phyloP scores from a whole-genome alignment of 371 early-diverging fungal species.

The Umbelopsis sp. region DNA sequence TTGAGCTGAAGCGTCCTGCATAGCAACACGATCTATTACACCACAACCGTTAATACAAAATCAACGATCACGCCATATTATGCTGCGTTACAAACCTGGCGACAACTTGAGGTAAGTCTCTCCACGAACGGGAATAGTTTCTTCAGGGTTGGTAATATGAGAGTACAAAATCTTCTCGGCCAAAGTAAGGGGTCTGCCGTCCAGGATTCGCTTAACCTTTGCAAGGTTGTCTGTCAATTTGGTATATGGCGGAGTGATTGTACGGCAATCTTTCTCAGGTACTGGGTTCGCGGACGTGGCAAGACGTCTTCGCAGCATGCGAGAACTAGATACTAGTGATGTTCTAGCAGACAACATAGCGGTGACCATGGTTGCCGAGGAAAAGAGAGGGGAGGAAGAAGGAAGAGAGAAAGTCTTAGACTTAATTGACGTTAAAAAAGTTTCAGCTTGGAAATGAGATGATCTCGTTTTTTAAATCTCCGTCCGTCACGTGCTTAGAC shows the following conservation, averaged over 20 bases:
- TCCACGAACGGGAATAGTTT: conserved; percentile 69
- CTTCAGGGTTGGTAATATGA: conserved; percentile 84
- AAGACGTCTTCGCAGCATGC: conserved; percentile 24
- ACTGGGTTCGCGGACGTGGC: conserved; percentile 45
- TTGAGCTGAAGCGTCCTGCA: conserved; percentile 85
- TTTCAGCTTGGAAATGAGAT: conserved; percentile 13
- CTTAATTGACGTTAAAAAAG: not conserved
- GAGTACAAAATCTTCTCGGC: conserved; percentile 95
- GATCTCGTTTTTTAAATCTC: conserved; percentile 9
- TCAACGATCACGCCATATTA: not conserved
- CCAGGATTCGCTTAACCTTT: conserved; percentile 57
- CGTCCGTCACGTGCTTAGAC: not conserved
- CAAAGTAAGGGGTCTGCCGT: conserved; percentile 76
- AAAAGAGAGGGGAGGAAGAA: conserved; percentile 12
- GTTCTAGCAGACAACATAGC: conserved; percentile 11
- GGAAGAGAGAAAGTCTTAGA: not conserved
- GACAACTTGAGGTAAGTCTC: conserved; percentile 72
- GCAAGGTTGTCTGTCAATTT: conserved; percentile 58
- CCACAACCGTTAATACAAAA: not conserved
- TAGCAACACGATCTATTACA: conserved; percentile 73
- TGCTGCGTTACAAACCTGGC: conserved; percentile 54
- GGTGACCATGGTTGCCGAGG: conserved; percentile 6
- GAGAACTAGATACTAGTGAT: not conserved
- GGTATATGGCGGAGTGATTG: conserved; percentile 64
- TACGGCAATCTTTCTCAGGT: conserved; percentile 53